Evolutionary conservation across 129 eudicot genomes (phyloP), one percentile per base, ranked within the genome.

Genomic region (carrot (Daucus carota)): DNA sequence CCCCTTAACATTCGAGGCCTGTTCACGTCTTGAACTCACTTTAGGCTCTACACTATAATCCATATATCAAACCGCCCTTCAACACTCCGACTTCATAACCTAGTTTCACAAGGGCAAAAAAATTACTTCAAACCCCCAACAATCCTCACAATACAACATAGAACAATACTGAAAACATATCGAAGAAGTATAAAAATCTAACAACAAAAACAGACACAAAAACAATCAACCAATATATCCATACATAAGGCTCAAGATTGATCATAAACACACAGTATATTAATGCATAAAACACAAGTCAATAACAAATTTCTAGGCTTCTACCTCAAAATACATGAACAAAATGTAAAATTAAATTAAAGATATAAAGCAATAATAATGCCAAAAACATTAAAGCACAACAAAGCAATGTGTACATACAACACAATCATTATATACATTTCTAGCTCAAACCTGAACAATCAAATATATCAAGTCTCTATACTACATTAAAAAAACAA

Each of bases 1-100:
- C 83, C 81, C 92, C 77, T 77, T 83, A 48, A 72, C 76, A 68
- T 67, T 78, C 31, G 88, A 73, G 65, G 72, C 70, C 80, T 82
- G 81, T 52, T 80, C 77, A 76, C 78, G 83, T 36, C 75, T 82
- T 73, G 81, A 80, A 72, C 78, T 73, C 65, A 80, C 81, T 74
- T 47, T 85, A 38, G 75, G 70, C 72, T 76, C 87, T 76, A 80
- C 38, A 18, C 79, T 78, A 81, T 84, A 82, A 50, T 80, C 88
- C 85, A 80, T 84, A 70, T 78, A 81, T 75, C 63, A 24, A 33
- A 74, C 15, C 76, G 57, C 65, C 43, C 76, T 50, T 78, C 32
- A 48, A 40, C 26, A 70, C 26, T n/a, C 29, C 7, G 50, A 70
- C 33, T 26, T n/a, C 45, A 41, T 42, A 70, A 3, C 50, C 50